These are phyloP conservation scores for Blastocystis sp. DNA, from an alignment of 352 stramenopile genomes.

Conservation along the genomic window DNA sequence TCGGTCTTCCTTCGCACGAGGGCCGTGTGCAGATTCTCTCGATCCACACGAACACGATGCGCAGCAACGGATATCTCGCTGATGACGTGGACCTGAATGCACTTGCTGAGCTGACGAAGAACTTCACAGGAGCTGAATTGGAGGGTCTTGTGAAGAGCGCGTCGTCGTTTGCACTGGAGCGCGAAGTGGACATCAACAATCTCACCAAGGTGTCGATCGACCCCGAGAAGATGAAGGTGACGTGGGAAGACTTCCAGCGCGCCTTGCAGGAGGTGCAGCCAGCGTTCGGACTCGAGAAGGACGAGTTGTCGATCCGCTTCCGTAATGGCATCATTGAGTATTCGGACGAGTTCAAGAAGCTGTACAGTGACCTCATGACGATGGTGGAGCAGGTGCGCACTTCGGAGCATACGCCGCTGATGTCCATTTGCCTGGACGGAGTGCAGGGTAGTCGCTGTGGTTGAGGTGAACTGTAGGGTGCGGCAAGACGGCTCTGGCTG, in stretches of 20 bases:
- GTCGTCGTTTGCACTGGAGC: slow-evolving; percentile 73
- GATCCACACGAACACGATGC: slow-evolving; percentile 90
- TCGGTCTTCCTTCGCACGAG: slow-evolving; percentile 88
- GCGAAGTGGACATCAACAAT: slow-evolving; percentile 74
- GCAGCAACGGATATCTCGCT: slow-evolving; percentile 61
- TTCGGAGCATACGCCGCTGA: slow-evolving; percentile 87
- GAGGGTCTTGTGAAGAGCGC: slow-evolving; percentile 88
- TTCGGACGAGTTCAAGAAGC: slow-evolving; percentile 83
- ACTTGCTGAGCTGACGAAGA: slow-evolving; percentile 90
- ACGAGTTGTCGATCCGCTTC: slow-evolving; percentile 86
- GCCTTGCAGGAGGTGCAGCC: slow-evolving; percentile 89
- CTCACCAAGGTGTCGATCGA: slow-evolving; percentile 69
- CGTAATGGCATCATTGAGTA: slow-evolving; percentile 93
- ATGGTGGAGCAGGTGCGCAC: slow-evolving; percentile 86
- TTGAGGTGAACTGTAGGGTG: slow-evolving; percentile 54
- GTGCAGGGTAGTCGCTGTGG: slow-evolving; percentile 67
- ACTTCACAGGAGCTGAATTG: slow-evolving; percentile 95
- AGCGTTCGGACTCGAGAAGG: slow-evolving; percentile 87
- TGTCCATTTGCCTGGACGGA: slow-evolving; percentile 92
- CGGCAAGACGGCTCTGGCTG: slow-evolving; percentile 94
- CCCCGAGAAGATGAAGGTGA: slow-evolving; percentile 69
- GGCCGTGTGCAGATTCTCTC: slow-evolving; percentile 88
- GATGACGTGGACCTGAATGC: slow-evolving; percentile 66
- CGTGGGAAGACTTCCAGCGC: slow-evolving; percentile 84
- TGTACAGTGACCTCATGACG: slow-evolving; percentile 80